phyloP scores from a whole-genome alignment of 768 basidiomycete genomes.

The Cyclocybe aegerita region DNA sequence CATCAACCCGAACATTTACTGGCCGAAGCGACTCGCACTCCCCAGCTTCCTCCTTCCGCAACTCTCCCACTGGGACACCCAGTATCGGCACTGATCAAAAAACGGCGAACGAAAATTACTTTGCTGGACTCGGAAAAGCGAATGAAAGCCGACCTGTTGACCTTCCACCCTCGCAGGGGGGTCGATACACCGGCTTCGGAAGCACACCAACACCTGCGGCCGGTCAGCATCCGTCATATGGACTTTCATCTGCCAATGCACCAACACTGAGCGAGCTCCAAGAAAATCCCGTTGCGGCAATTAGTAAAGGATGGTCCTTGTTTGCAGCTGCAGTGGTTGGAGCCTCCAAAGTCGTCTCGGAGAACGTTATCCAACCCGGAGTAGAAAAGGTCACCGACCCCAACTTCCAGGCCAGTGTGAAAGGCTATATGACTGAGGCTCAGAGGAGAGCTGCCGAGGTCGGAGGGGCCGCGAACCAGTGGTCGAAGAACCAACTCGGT shows the following conservation, averaged over 20 bases:
- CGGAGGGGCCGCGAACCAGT: slow-evolving; percentile 69
- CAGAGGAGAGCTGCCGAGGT: slow-evolving; percentile 61
- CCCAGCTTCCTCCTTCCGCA: slow-evolving; percentile 47
- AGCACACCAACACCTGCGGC: slow-evolving; percentile 68
- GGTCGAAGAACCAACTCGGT: slow-evolving; percentile 76
- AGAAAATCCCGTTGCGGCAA: slow-evolving; percentile 79
- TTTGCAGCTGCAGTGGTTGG: slow-evolving; percentile 83
- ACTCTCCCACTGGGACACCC: slow-evolving; percentile 44
- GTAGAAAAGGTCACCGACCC: slow-evolving; percentile 83
- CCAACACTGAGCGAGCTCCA: slow-evolving; percentile 83
- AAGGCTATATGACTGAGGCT: slow-evolving; percentile 70
- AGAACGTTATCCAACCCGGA: slow-evolving; percentile 89
- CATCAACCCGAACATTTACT: slow-evolving; percentile 56
- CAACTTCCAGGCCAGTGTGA: slow-evolving; percentile 69
- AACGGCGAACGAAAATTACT: slow-evolving; percentile 83
- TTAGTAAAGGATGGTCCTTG: slow-evolving; percentile 96
- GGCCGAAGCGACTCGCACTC: slow-evolving; percentile 58
- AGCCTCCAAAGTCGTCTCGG: slow-evolving; percentile 76
- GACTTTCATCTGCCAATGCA: slow-evolving; percentile 75
- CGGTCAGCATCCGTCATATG: slow-evolving; percentile 64
- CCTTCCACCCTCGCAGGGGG: slow-evolving; percentile 91
- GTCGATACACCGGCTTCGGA: slow-evolving; percentile 91
- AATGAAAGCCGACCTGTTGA: slow-evolving; percentile 78
- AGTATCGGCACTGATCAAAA: slow-evolving; percentile 56
- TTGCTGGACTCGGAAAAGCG: slow-evolving; percentile 76